Conservation (phyloP, 2,329 filamentous ascomycete genomes). For the Sordariomycetes sp. region DNA sequence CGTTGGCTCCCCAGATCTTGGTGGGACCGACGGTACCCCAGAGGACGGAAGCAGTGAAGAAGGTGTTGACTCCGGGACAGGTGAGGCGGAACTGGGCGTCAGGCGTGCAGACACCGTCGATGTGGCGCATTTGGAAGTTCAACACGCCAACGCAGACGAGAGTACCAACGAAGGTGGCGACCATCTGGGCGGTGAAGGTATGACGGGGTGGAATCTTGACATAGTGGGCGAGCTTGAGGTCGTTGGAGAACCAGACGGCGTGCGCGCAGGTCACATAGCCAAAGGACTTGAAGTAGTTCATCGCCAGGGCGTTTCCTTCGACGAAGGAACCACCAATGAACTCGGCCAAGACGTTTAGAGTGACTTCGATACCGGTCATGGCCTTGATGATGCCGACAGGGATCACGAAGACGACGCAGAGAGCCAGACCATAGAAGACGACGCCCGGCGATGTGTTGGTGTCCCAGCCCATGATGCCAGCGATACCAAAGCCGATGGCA, state of each 20-base stretch:
- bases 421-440: slow-evolving; percentile 39
- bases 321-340: slow-evolving; percentile 43
- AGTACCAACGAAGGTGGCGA: slow-evolving; percentile 44
- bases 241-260: slow-evolving; percentile 40
- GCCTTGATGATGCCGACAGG: slow-evolving; percentile 43
- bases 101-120: slow-evolving; percentile 37
- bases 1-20: slow-evolving; percentile 38
- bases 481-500: slow-evolving; percentile 35
- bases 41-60: slow-evolving; percentile 46
- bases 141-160: slow-evolving; percentile 40
- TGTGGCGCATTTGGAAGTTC: slow-evolving; percentile 39
- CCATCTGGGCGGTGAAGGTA: slow-evolving; percentile 49
- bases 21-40: slow-evolving; percentile 45
- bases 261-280: slow-evolving; percentile 40
- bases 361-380: slow-evolving; percentile 43
- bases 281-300: slow-evolving; percentile 47
- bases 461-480: slow-evolving; percentile 36
- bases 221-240: slow-evolving; percentile 42
- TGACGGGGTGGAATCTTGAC: slow-evolving; percentile 53
- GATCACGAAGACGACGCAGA: slow-evolving; percentile 41
- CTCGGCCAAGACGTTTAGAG: slow-evolving; percentile 42
- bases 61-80: slow-evolving; percentile 43
- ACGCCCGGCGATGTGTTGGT: slow-evolving; percentile 42
- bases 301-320: slow-evolving; percentile 39
- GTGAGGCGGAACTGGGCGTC: slow-evolving; percentile 38